Base-by-base conservation (phyloP, 2,329 filamentous ascomycete genomes). In the Hymenoscyphus infarciens region DNA sequence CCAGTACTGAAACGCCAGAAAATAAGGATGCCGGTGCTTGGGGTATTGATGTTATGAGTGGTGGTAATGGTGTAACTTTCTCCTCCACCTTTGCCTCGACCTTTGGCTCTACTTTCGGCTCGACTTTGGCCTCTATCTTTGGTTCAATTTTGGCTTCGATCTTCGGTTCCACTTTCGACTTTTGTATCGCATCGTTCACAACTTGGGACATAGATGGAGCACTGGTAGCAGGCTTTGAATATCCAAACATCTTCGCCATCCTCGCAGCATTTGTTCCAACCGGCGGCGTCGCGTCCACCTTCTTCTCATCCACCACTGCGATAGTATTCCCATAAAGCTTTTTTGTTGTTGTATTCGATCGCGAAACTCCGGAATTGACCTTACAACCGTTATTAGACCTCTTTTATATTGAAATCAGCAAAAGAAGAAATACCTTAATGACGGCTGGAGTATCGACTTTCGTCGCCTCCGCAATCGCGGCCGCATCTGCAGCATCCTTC, bases 241-340 rank as follows among this genome's bases (percentile, higher is more conserved):
- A 68, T 8, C 67, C 67, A 63, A 69, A 68, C 57, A 69, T 55
- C 25, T 68, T 67, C 8, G 67, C 67, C 19, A 69, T 64, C 33
- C 63, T 65, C 38, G 60, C 66, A 4, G 66, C 66, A 38, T 67
- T 68, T 16, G 61, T 60, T 27, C 35, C 61, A 22, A 49, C 19
- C 10, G 42, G 42, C 6, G 11, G 42, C 4, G 64, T 57, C 42
- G 33, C 64, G 11, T 63, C 57, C 8, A 57, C 39, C 27, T 52
- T 56, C 33, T 60, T 59, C 13, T 31, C 45, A 8, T 16, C 13
- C 25, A 35, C 57, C 38, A 33, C 39, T 39, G 29, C 49, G 49
- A 57, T 33, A 42, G 38, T 60, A 39, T 25, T 42, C 16, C 57
- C 62, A 31, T 66, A 66, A 7, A 66, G 57, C 29, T 64, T 66